These are phyloP conservation scores for Bipolaris oryzae DNA, from an alignment of 2,329 filamentous ascomycete genomes.

Conservation along the genomic window DNA sequence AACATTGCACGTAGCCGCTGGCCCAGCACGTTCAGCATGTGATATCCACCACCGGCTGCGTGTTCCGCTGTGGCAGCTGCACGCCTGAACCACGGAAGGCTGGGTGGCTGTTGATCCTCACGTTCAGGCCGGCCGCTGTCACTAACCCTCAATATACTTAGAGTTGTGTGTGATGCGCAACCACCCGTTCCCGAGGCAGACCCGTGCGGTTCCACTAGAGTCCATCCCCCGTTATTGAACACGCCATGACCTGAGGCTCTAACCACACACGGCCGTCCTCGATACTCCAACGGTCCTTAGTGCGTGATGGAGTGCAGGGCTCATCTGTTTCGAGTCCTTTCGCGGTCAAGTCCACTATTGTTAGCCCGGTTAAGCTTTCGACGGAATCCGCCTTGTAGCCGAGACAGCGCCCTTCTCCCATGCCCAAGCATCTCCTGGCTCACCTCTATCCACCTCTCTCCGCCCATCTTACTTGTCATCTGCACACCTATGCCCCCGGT, in stretches of 20 bases:
- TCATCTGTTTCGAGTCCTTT: conserved; percentile 22
- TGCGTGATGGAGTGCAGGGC: conserved; percentile 25
- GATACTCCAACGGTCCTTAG: conserved; percentile 22
- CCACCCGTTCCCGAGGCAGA: conserved; percentile 18
- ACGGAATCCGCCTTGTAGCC: background rate
- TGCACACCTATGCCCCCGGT: conserved; percentile 4
- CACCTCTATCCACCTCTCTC: conserved; percentile 5
- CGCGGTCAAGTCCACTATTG: conserved; percentile 6
- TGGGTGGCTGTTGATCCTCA: background rate
- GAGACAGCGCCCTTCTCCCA: background rate
- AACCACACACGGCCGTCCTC: conserved; percentile 10
- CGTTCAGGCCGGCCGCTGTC: conserved; percentile 3
- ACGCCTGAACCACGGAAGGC: background rate
- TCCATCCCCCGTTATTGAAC: conserved; percentile 5
- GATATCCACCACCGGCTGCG: background rate
- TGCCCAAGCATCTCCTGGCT: conserved; percentile 6
- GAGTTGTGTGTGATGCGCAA: conserved; percentile 1
- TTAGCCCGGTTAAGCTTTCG: conserved; percentile 14
- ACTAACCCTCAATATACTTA: conserved; percentile 1
- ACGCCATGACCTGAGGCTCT: conserved; percentile 8
- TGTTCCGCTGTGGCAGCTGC: background rate
- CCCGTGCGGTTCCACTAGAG: conserved; percentile 17
- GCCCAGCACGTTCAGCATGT: background rate
- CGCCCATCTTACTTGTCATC: background rate
- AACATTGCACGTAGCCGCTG: background rate